Evolutionary conservation across 176 grass and related monocot genomes (phyloP).

Genomic region (Metroxylon sagu): DNA sequence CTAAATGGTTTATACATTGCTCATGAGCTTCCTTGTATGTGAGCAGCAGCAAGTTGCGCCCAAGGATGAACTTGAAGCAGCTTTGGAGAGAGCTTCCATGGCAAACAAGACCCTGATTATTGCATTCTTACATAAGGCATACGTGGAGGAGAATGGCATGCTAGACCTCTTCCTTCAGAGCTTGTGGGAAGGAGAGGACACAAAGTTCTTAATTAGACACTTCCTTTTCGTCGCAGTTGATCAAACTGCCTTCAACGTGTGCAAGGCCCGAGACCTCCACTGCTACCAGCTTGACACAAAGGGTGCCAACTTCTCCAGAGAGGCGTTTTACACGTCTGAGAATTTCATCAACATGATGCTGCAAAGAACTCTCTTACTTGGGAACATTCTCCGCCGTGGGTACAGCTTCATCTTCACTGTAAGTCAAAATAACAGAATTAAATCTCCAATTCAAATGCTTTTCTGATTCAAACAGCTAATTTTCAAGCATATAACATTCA

Average conservation of each 20-base stretch:
- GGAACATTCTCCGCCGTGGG: background rate
- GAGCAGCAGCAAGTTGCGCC: background rate
- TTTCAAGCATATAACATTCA: too few species aligned
- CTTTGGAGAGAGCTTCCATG: background rate
- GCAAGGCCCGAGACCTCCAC: background rate
- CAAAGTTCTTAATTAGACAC: background rate
- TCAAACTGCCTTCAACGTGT: background rate
- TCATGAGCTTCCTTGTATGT: too few species aligned
- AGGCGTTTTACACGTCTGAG: background rate
- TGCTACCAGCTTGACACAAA: background rate
- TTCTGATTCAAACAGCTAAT: too few species aligned
- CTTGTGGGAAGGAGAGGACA: background rate
- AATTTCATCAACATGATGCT: background rate
- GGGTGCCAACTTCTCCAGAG: background rate
- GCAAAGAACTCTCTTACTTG: background rate
- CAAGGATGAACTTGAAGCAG: background rate
- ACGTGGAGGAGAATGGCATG: background rate
- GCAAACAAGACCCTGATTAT: background rate
- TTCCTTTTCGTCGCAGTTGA: background rate
- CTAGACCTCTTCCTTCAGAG: background rate
- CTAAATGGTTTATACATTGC: too few species aligned
- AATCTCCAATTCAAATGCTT: too few species aligned
- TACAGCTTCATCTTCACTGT: too few species aligned
- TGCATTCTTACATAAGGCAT: background rate
- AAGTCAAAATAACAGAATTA: too few species aligned